These are phyloP conservation scores for Fusarium sp. DNA, from an alignment of 2,329 filamentous ascomycete species.

Conservation along the genomic window DNA sequence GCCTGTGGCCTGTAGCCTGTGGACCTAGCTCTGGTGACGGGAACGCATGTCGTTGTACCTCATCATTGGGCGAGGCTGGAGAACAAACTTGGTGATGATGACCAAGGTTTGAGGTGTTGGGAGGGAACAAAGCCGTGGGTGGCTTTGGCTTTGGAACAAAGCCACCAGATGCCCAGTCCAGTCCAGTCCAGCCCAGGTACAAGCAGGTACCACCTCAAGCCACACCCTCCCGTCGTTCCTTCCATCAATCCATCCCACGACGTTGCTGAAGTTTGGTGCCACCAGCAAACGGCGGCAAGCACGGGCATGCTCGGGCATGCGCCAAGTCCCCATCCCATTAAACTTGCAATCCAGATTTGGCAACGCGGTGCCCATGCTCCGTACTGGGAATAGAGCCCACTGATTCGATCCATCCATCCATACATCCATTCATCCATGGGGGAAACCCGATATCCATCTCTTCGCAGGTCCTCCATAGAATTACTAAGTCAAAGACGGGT, in stretches of 20 bases:
- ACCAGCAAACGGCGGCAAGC: conserved; percentile 26
- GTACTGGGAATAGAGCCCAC: background rate
- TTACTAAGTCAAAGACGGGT: background rate
- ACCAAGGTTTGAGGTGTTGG: conserved; percentile 29
- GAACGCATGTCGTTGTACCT: background rate
- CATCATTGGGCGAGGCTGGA: background rate
- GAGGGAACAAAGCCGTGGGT: conserved; percentile 35
- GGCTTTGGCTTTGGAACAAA: conserved; percentile 15
- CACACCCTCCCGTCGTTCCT: conserved; percentile 24
- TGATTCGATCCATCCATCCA: background rate
- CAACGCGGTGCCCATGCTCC: conserved; percentile 12
- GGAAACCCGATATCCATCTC: background rate
- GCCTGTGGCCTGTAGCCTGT: background rate
- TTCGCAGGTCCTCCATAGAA: background rate
- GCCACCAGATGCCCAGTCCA: background rate
- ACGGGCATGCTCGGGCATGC: conserved; percentile 10
- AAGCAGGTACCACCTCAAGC: conserved; percentile 37
- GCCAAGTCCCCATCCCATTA: conserved; percentile 6
- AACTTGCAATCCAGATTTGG: conserved; percentile 29
- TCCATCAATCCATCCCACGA: conserved; percentile 32
- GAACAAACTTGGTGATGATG: conserved; percentile 20
- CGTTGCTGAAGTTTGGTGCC: conserved; percentile 30
- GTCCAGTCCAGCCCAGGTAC: background rate
- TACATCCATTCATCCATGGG: background rate
- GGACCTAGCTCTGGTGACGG: background rate